phyloP scores from a whole-genome alignment of 805 yeast species.

The Candida quercuum region DNA sequence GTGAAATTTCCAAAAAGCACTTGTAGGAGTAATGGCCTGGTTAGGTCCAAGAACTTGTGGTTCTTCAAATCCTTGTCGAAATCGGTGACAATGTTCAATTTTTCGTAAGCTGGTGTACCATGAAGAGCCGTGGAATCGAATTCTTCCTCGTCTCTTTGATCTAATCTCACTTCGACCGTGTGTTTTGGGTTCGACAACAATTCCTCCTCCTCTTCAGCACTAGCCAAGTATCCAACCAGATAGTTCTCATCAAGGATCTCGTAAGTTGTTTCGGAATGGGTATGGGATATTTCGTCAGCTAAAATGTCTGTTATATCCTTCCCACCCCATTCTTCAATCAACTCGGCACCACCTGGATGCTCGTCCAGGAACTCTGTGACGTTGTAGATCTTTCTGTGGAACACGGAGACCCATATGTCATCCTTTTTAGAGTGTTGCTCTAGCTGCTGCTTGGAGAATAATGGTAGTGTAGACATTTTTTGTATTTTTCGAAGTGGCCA shows the following conservation, averaged over 20 bases:
- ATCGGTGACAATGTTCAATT: slow-evolving; percentile 76
- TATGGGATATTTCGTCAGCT: slow-evolving; percentile 67
- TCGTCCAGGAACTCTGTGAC: slow-evolving; percentile 55
- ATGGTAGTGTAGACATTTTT: slow-evolving; percentile 44
- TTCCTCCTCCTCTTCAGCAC: slow-evolving; percentile 69
- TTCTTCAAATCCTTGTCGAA: slow-evolving; percentile 60
- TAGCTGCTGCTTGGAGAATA: slow-evolving; percentile 51
- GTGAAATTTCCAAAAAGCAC: slow-evolving; percentile 70
- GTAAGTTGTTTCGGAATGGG: slow-evolving; percentile 80
- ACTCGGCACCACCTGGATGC: slow-evolving; percentile 82
- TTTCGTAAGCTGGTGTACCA: slow-evolving; percentile 67
- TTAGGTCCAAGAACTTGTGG: slow-evolving; percentile 84
- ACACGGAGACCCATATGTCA: slow-evolving; percentile 79
- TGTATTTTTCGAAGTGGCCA: no score
- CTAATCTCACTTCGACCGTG: slow-evolving; percentile 52
- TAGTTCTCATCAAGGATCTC: slow-evolving; percentile 80
- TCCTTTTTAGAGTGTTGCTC: slow-evolving; percentile 41
- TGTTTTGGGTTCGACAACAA: slow-evolving; percentile 56
- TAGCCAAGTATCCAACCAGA: slow-evolving; percentile 79
- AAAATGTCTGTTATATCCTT: slow-evolving; percentile 78
- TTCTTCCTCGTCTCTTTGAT: slow-evolving; percentile 27
- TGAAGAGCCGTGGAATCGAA: slow-evolving; percentile 53
- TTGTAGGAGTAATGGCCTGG: slow-evolving; percentile 76
- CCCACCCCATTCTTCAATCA: slow-evolving; percentile 74
- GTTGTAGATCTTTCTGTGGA: slow-evolving; percentile 77